A percentile compares a stretch with the other conserved stretches of the same genome.
These are phyloP conservation scores for Mucor indicus DNA, from an alignment of 371 early-diverging fungal species.

Conservation along the genomic window DNA sequence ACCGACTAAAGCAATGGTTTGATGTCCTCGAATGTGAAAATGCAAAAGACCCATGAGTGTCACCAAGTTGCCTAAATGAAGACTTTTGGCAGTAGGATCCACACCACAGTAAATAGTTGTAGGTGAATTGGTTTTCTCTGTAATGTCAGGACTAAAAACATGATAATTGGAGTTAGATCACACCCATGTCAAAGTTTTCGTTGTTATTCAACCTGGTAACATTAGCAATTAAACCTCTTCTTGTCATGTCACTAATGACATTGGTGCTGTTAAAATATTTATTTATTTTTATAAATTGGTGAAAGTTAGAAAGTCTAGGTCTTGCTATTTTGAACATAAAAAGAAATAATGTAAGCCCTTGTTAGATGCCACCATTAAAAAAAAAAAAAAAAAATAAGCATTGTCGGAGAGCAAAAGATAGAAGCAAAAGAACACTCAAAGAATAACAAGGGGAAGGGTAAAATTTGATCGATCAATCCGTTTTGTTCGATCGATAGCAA, in stretches of 20 bases:
- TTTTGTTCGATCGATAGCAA: too few relatives aligned
- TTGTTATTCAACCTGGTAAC: conserved; percentile 26
- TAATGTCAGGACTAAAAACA: conserved; percentile 48
- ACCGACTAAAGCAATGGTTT: conserved; percentile 84
- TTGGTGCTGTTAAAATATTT: conserved; percentile 19
- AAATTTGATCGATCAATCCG: too few relatives aligned
- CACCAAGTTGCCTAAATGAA: conserved; percentile 90
- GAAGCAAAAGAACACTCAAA: too few relatives aligned
- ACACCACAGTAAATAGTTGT: conserved; percentile 85
- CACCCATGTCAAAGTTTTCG: background rate
- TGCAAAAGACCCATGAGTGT: conserved; percentile 82
- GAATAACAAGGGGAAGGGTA: too few relatives aligned
- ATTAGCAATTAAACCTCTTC: conserved; percentile 35
- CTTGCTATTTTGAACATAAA: too few relatives aligned
- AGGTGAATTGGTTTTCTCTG: conserved; percentile 40
- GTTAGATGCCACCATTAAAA: too few relatives aligned
- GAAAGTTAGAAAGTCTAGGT: too few relatives aligned
- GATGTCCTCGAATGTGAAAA: conserved; percentile 84
- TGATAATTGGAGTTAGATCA: background rate
- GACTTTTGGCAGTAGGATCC: conserved; percentile 92
- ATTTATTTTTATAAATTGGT: background rate
- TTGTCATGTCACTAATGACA: conserved; percentile 35
- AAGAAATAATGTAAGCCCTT: too few relatives aligned
- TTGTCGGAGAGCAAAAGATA: too few relatives aligned
- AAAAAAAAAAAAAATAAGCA: too few relatives aligned